Evolutionary conservation across 805 yeast species (phyloP), one percentile per base, ranked within the genome.

Genomic region (Lachancea fermentati): DNA sequence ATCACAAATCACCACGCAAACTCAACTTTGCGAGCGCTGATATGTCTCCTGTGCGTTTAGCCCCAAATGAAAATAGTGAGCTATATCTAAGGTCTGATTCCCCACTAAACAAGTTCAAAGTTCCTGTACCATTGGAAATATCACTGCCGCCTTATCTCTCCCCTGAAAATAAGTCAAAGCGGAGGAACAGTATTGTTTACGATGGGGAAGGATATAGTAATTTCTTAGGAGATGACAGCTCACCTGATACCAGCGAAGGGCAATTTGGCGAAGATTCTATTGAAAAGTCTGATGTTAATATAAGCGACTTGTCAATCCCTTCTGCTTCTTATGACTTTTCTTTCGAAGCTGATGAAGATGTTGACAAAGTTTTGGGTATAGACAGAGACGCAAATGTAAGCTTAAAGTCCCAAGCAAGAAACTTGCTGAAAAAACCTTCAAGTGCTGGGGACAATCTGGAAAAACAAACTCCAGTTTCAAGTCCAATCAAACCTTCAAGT

Each of bases 61-160:
- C 35, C 9, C 38, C 51, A 3, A 25, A 41, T 7, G 45, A 37
- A 12, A 28, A 36, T 26, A 45, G 43, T n/a, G 45, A 54, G 32
- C 48, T 67, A 11, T 65, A 61, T 37, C 40, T 67, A 14, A 52
- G 65, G 6, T 57, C 69, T 2, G 58, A 61, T 29, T 62, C 71
- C 0, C 63, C 67, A 5, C 42, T 67, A 30, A 67, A 65, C 44
- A 44, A 44, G 13, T 54, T 54, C 28, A 44, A 49, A 11, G 51
- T 66, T 1, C 65, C 72, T 1, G 55, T 67, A 1, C 72, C 72
- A 6, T 51, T 64, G 11, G 66, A 66, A 39, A 53, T 62, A 5
- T 43, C 50, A 3, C 43, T 67, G 6, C 72, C 72, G 7, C 71
- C 71, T 4, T 51, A 45, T 19, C 40, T 67, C 14, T 66, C 70